Base-by-base conservation (phyloP, 2,329 filamentous ascomycete genomes). In the Didymella glomerata region DNA sequence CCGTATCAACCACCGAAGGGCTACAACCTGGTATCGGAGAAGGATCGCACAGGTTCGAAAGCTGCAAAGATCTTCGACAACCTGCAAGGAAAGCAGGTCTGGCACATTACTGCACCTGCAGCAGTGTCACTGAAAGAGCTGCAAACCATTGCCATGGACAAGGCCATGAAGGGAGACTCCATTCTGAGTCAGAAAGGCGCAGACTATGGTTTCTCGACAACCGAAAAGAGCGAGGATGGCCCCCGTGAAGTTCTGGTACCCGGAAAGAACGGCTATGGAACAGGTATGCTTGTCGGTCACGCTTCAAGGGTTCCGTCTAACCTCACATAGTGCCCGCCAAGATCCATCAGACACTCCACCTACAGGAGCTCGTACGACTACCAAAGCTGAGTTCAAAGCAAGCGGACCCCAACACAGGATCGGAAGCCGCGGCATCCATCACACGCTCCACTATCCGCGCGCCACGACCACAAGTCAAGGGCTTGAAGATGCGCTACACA, bases 61-160 rank as follows among this genome's bases (percentile, higher is more conserved):
- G 55, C 69, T 7, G 52, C 69, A 9, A 79, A 84, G 22, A 76
- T 89, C 52, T 86, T 90, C 67, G 83, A 80, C 68, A 85, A 86
- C 66, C 73, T 89, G 8, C 79, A 86, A 55, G 88, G 88, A 62
- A 92, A 92, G 79, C 88, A 93, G 73, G 81, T 93, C 59, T 93
- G 90, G 90, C 91, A 92, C 74, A 91, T 93, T 67, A 91, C 88
- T 10, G 88, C 89, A 3, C 90, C 90, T 2, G 84, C 87, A 6
- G 86, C 86, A 11, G 79, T 92, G 2, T 86, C 90, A n/a, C 83
- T 93, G 56, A 86, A 85, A 11, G 82, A 89, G 1, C 78, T 93
- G 46, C 85, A 87, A 70, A 83, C 88, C 63, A 79, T 92, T 61
- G 83, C 88, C 36, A 83, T 91, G 67, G 84, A 86, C 56, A 81